Base-by-base conservation (phyloP, 1,284 basidiomycete species). In the Cerrena zonata region DNA sequence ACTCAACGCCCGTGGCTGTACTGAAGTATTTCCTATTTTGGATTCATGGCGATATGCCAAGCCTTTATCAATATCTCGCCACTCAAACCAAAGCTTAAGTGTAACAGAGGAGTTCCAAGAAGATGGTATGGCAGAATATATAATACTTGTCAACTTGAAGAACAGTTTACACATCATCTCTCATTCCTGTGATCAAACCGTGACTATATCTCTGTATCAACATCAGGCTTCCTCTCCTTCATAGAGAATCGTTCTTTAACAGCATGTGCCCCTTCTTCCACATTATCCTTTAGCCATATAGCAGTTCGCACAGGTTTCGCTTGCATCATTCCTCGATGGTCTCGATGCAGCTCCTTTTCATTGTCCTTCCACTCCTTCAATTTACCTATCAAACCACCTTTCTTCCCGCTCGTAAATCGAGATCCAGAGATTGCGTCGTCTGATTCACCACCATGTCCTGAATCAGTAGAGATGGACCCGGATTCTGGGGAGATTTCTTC, bases 271-370 rank as follows among this genome's bases (percentile, higher is more conserved):
- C 62, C 56, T 18, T 68, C 62, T 51, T 67, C 62, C 10, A 69
- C 53, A 37, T 62, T 68, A 52, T 74, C 72, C 60, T 74, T 71
- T 62, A 79, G 71, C 80, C 80, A 82, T 52, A 72, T 71, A 5
- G 68, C 72, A 1, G 72, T 74, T 44, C 80, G 65, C 52, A 73
- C 74, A 4, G 76, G 70, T 53, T 75, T 75, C 54, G 70, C 64
- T 61, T 80, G 77, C 60, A 76, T 75, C 45, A 72, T 58, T 13
- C 79, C 78, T 18, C 78, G 67, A 42, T 78, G 77, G 25, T 78
- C 70, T 21, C 65, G 63, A 49, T 71, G 68, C 40, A 77, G 63
- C 55, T 75, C 72, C 54, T 69, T 65, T 58, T 72, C 68, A 51
- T 76, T 70, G 25, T 71, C 64, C 43, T 67, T 64, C 69, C 65